Percentiles rank a stretch among this genome's conserved stretches.
phyloP scores from a whole-genome alignment of 2,329 filamentous ascomycete genomes.

The Tolypocladium endophyticum region DNA sequence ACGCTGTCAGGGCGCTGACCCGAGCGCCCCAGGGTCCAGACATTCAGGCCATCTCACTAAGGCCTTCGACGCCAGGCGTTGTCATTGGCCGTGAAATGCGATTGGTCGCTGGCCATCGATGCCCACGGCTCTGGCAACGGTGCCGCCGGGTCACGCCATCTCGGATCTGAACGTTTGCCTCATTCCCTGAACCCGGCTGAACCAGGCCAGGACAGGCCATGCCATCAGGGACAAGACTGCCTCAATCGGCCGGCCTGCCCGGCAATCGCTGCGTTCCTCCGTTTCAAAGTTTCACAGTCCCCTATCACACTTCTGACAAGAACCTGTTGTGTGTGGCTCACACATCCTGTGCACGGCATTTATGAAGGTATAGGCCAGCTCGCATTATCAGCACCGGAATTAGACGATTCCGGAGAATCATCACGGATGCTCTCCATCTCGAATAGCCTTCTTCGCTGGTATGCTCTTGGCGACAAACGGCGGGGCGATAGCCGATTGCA shows the following conservation, averaged over 20 bases:
- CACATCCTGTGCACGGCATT: neutral
- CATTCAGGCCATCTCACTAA: neutral
- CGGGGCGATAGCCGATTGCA: neutral
- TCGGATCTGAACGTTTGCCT: neutral
- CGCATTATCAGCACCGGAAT: neutral
- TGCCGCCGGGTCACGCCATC: slow-evolving; percentile 1
- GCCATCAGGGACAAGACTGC: neutral
- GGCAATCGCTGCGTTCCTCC: neutral
- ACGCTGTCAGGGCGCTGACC: neutral
- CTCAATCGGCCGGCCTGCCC: neutral
- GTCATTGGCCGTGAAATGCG: slow-evolving; percentile 1
- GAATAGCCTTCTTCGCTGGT: neutral
- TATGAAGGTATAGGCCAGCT: neutral
- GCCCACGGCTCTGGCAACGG: neutral
- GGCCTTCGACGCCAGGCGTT: neutral
- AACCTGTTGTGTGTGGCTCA: neutral
- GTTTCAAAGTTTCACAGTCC: neutral
- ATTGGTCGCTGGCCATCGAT: neutral
- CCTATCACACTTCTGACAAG: neutral
- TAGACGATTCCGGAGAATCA: neutral
- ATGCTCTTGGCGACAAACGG: neutral
- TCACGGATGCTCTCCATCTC: neutral
- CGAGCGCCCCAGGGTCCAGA: neutral
- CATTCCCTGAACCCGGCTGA: neutral
- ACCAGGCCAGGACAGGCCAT: neutral